Percentiles rank a stretch among this genome's conserved stretches.
These are phyloP conservation scores for Naganishia kalamii DNA, from an alignment of 768 basidiomycete species.

Conservation along the genomic window DNA sequence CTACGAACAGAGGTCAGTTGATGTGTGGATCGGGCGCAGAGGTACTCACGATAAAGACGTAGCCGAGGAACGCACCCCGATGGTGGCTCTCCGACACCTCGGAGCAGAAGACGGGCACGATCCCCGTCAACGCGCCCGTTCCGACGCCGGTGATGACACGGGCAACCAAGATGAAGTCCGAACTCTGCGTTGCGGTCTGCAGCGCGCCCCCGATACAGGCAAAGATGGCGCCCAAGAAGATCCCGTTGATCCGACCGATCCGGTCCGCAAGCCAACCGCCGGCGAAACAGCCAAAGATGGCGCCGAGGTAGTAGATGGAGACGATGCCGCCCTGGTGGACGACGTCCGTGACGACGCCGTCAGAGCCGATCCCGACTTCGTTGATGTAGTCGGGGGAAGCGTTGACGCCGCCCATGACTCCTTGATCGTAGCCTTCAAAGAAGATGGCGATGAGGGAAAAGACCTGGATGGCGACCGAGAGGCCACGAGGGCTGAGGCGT, in stretches of 20 bases:
- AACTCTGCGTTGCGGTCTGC: conserved; percentile 25
- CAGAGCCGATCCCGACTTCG: conserved; percentile 26
- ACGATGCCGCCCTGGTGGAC: conserved; percentile 31
- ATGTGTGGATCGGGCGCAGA: background rate
- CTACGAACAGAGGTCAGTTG: background rate
- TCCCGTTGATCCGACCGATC: conserved; percentile 31
- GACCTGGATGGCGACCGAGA: conserved; percentile 27
- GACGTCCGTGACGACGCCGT: conserved; percentile 23
- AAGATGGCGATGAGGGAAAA: conserved; percentile 32
- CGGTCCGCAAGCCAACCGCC: conserved; percentile 28
- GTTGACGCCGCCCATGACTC: conserved; percentile 28
- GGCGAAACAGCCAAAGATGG: conserved; percentile 28
- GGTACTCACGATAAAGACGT: conserved; percentile 27
- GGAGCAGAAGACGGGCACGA: conserved; percentile 30
- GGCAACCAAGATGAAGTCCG: conserved; percentile 27
- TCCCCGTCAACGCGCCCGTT: conserved; percentile 24
- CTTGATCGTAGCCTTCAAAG: conserved; percentile 34
- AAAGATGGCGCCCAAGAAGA: conserved; percentile 20
- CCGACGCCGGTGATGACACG: conserved; percentile 29
- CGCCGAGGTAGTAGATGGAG: conserved; percentile 29
- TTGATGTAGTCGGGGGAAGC: conserved; percentile 16
- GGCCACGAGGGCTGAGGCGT: conserved; percentile 10
- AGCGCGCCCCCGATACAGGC: conserved; percentile 30
- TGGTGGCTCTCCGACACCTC: conserved; percentile 24
- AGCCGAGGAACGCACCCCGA: conserved; percentile 29